Evolutionary conservation across 2,329 filamentous ascomycete species (phyloP).

Genomic region (Alternaria dauci): DNA sequence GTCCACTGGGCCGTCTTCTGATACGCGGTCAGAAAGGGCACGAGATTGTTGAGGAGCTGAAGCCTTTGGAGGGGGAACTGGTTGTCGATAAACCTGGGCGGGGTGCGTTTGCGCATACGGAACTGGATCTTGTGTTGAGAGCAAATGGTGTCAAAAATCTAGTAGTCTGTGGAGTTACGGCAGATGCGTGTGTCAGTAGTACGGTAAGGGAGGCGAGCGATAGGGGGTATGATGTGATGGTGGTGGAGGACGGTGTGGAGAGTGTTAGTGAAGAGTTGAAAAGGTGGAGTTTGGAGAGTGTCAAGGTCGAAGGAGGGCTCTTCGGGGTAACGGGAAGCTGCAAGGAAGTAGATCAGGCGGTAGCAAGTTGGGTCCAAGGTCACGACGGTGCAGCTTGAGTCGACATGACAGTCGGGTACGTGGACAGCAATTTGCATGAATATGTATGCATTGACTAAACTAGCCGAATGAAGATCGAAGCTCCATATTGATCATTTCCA

Average conservation of each 20-base stretch:
- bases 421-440: conserved; percentile 5
- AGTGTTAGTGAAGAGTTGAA: conserved; percentile 41
- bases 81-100: conserved; percentile 65
- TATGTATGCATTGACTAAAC: conserved; percentile 41
- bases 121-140: conserved; percentile 62
- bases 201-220: conserved; percentile 66
- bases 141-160: conserved; percentile 62
- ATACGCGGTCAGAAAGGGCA: conserved; percentile 57
- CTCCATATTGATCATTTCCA: conserved; percentile 38
- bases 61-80: conserved; percentile 40
- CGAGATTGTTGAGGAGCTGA: conserved; percentile 64
- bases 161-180: conserved; percentile 63
- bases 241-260: conserved; percentile 60
- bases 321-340: conserved; percentile 38
- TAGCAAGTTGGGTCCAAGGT: conserved; percentile 30
- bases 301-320: conserved; percentile 16
- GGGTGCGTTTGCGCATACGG: conserved; percentile 63
- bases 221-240: conserved; percentile 62
- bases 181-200: conserved; percentile 64
- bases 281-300: conserved; percentile 10
- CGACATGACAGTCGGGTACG: not conserved
- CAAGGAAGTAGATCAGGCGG: conserved; percentile 33
- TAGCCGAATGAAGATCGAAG: conserved; percentile 29
- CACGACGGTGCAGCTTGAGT: not conserved
- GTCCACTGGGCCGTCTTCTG: conserved; percentile 66